Evolutionary conservation across 2,329 filamentous ascomycete genomes (phyloP), one percentile per base, ranked within the genome.

Genomic region (Penicillium sp.): DNA sequence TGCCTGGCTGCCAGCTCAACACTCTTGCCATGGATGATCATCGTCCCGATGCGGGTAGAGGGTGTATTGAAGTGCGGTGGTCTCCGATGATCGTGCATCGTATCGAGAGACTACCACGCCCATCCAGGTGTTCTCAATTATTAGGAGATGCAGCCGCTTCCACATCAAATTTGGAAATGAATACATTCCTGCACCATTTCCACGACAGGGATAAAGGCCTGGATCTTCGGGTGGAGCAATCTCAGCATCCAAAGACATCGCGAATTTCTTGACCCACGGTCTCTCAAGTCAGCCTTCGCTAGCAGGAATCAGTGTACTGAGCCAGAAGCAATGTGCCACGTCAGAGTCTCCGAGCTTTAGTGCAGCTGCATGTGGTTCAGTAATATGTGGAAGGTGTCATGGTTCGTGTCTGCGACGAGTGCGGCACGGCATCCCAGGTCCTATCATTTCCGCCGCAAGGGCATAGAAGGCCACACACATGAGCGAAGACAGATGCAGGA

Each of bases 261-360:
- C 64, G 55, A 53, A 5, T 53, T 64, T 65, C 62, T 68, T 67
- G 59, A 61, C 67, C 64, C 66, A 67, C 65, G 61, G 66, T 53
- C 61, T 63, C 65, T 64, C 57, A 58, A 65, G 61, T 58, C 67
- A 71, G 67, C 65, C 65, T 55, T 66, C 61, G 61, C 61, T 67
- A 65, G 63, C 64, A 67, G 60, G 58, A 71, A 65, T 68, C 60
- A 60, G 68, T 54, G 59, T 58, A 59, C 49, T 64, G 62, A 68
- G 65, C 75, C 75, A 77, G 70, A 76, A 70, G 65, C 63, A 68
- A 66, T 60, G 60, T 70, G 76, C 76, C 76, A 78, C 76, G 76
- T 78, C 76, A 78, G 74, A 76, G 70, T 70, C 68, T 72, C 70
- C 66, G 72, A 73, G 70, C 65, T 74, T 67, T 75, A 71, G 70